These are phyloP conservation scores for Vinca minor DNA, from an alignment of 257 asterid genomes.

Conservation along the genomic window DNA sequence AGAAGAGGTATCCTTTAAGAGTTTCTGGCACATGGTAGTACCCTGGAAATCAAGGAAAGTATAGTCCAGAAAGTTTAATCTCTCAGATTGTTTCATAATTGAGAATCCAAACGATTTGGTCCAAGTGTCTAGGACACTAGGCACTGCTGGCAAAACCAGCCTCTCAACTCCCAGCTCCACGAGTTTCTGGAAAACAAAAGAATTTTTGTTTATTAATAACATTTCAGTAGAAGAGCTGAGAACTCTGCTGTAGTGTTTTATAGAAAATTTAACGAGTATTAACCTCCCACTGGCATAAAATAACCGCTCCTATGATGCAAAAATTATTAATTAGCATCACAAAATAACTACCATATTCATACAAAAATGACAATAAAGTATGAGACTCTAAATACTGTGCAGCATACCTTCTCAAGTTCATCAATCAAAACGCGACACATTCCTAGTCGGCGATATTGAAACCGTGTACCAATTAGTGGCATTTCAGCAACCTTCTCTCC, in stretches of 20 bases:
- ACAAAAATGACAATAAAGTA: background rate
- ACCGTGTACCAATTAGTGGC: slow-evolving; percentile 82
- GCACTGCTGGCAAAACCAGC: slow-evolving; percentile 83
- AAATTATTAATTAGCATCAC: background rate
- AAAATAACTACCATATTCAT: background rate
- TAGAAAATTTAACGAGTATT: background rate
- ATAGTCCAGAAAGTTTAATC: slow-evolving; percentile 39
- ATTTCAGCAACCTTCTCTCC: slow-evolving; percentile 85
- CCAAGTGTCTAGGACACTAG: slow-evolving; percentile 65
- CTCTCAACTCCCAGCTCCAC: slow-evolving; percentile 64
- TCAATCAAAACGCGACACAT: slow-evolving; percentile 85
- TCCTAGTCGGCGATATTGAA: slow-evolving; percentile 77
- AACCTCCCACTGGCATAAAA: background rate
- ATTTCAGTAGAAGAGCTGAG: background rate
- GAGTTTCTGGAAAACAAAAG: slow-evolving; percentile 42
- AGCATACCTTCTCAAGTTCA: slow-evolving; percentile 75
- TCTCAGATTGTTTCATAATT: slow-evolving; percentile 45
- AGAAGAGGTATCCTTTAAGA: slow-evolving; percentile 23
- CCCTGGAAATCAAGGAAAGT: slow-evolving; percentile 79
- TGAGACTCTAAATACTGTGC: background rate
- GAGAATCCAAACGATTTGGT: slow-evolving; percentile 68
- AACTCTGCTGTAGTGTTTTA: background rate
- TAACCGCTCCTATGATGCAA: background rate
- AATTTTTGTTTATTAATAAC: background rate
- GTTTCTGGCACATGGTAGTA: slow-evolving; percentile 67